Evolutionary conservation across 208 protist species (phyloP), one percentile per base, ranked within the genome.

Genomic region (Trypanosoma scelopori): DNA sequence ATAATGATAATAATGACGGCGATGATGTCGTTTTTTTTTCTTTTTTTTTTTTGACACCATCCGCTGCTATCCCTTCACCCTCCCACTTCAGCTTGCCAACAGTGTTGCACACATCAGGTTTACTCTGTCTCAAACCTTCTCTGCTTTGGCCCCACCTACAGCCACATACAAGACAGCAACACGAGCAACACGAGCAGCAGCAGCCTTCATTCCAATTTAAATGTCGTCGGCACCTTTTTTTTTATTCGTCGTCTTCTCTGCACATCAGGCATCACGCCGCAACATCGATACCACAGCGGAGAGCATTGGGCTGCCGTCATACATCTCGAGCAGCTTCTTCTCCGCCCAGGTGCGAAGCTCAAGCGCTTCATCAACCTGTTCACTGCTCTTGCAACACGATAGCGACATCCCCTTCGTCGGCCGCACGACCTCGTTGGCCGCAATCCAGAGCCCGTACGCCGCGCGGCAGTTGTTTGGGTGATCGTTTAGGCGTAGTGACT

Each of bases 401-500:
- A 56, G 68, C 23, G 56, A 32, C 18, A 59, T 65, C 23, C 68
- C 50, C 32, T 84, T 68, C 30, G 82, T 66, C 60, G 78, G 74
- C 20, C 66, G 69, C 28, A 92, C 60, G 42, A 87, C 64, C 60
- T 95, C 79, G 16, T 71, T 72, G 5, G 79, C 68, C 13, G 76
- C 78, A 46, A 85, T 78, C 84, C 80, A 84, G 23, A 95, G 55
- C 5, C 85, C 89, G 53, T 92, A 92, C 16, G 84, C 84, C 13
- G 85, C 82, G 13, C 89, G 83, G 11, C 76, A 58, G 74, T 95
- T 95, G 75, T 95, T 95, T 12, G 70, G 46, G 51, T 80, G 60
- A 27, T 63, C 53, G 60, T 95, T 95, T 51, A 87, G 69, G 13
- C 79, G 79, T 22, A 95, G 82, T 35, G 89, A 92, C 74, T 92